Conservation (phyloP, 2,329 filamentous ascomycete genomes). For the Beauveria sp. region DNA sequence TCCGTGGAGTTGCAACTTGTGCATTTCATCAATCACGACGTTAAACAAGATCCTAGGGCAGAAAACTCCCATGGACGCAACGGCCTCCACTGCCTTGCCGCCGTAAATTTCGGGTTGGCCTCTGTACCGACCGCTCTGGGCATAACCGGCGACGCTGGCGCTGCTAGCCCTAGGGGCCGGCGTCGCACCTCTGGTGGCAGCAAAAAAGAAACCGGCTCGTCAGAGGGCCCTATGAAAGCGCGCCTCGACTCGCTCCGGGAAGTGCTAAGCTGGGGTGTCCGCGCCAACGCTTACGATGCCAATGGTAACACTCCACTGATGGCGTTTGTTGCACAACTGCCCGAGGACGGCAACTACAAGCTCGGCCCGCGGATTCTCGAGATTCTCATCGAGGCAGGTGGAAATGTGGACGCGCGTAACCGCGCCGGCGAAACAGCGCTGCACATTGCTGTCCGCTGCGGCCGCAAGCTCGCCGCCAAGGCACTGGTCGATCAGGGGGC, state of each 20-base stretch:
- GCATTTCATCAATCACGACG: constrained; percentile 27
- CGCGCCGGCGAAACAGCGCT: constrained; percentile 47
- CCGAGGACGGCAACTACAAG: constrained; percentile 44
- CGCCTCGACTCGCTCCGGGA: constrained; percentile 20
- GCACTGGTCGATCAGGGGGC: constrained; percentile 39
- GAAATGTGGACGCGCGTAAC: constrained; percentile 43
- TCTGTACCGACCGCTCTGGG: constrained; percentile 20
- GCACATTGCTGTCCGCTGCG: constrained; percentile 44
- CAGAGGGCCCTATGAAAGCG: constrained; percentile 21
- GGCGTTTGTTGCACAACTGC: constrained; percentile 43
- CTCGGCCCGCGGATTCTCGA: constrained; percentile 38
- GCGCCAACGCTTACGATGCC: constrained; percentile 45
- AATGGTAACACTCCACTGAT: constrained; percentile 48
- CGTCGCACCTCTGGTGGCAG: not conserved
- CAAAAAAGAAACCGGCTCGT: constrained; percentile 24
- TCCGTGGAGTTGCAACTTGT: constrained; percentile 26
- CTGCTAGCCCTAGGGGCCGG: not conserved
- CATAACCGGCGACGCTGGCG: not conserved
- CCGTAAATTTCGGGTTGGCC: constrained; percentile 37
- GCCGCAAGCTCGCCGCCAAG: constrained; percentile 43
- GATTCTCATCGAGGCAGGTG: constrained; percentile 34
- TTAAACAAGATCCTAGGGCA: constrained; percentile 22
- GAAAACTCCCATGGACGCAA: constrained; percentile 42
- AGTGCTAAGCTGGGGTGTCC: constrained; percentile 32
- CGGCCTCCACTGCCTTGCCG: constrained; percentile 50